A percentile compares a stretch with the other conserved stretches of the same genome.
Evolutionary conservation across 2,329 filamentous ascomycete species (phyloP).

Genomic region (Alternaria viburni): DNA sequence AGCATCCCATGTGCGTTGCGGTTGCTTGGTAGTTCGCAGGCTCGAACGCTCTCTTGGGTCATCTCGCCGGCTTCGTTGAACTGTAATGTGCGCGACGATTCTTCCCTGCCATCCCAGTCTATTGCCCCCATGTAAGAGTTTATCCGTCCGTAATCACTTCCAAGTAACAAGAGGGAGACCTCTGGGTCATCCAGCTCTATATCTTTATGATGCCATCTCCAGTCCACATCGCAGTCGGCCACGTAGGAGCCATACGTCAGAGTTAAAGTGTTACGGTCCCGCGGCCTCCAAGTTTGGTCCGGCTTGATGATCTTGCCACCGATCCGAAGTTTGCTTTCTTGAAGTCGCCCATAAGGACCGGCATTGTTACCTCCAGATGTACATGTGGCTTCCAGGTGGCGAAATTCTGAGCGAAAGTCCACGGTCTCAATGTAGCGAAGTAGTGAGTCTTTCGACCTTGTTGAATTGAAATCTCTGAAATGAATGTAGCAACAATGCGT

Average conservation of each 20-base stretch:
- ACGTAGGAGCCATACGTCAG: not conserved
- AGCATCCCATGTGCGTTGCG: not conserved
- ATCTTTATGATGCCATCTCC: accelerated
- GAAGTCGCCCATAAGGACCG: not conserved
- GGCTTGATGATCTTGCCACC: not conserved
- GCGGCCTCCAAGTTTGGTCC: too few relatives aligned
- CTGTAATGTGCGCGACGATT: not conserved
- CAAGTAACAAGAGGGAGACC: not conserved
- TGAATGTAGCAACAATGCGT: not conserved
- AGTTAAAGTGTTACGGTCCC: too few relatives aligned
- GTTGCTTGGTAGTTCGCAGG: not conserved
- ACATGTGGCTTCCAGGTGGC: not conserved
- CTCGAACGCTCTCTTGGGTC: not conserved
- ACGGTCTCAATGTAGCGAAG: not conserved
- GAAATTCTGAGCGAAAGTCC: not conserved
- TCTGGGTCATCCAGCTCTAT: not conserved
- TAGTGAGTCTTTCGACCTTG: not conserved
- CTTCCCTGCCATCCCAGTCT: too few relatives aligned
- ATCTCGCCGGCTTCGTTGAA: not conserved
- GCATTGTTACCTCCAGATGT: not conserved
- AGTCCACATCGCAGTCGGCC: not conserved
- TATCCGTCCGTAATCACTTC: not conserved
- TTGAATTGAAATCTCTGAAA: not conserved
- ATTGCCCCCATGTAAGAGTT: too few relatives aligned
- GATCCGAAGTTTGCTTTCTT: not conserved